Evolutionary conservation across 495 filamentous ascomycete species (phyloP).

Genomic region (Penicillium coprophilum): DNA sequence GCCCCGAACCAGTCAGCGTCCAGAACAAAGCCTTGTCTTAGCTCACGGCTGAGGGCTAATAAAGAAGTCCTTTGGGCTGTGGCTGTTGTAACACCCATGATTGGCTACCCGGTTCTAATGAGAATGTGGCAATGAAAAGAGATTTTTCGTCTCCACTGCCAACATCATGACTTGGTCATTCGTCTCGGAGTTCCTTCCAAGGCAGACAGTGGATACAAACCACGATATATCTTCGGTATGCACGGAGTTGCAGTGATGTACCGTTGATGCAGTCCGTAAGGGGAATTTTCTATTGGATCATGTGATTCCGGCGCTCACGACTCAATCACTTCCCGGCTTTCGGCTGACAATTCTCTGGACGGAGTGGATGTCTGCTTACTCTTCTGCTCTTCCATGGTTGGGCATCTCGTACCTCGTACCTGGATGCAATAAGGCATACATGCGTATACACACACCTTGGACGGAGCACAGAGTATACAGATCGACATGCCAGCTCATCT

Average conservation of each 20-base stretch:
- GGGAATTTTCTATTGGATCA: background rate
- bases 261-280: background rate
- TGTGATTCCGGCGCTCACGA: background rate
- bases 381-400: background rate
- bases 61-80: background rate
- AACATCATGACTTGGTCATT: constrained; percentile 1
- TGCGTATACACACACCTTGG: background rate
- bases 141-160: background rate
- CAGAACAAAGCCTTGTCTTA: constrained; percentile 17
- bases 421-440: background rate
- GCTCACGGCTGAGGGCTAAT: constrained; percentile 17
- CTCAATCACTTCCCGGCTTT: background rate
- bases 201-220: background rate
- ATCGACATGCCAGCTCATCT: constrained; percentile 6
- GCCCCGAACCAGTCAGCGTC: constrained; percentile 20
- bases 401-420: background rate
- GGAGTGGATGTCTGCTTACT: too few species aligned
- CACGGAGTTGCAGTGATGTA: background rate
- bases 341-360: background rate
- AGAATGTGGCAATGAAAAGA: background rate
- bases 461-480: background rate
- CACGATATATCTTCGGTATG: background rate
- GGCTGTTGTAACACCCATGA: background rate
- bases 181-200: background rate
- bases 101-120: constrained; percentile 12